phyloP scores from a whole-genome alignment of 306 rosid species.

The Quercus suber region DNA sequence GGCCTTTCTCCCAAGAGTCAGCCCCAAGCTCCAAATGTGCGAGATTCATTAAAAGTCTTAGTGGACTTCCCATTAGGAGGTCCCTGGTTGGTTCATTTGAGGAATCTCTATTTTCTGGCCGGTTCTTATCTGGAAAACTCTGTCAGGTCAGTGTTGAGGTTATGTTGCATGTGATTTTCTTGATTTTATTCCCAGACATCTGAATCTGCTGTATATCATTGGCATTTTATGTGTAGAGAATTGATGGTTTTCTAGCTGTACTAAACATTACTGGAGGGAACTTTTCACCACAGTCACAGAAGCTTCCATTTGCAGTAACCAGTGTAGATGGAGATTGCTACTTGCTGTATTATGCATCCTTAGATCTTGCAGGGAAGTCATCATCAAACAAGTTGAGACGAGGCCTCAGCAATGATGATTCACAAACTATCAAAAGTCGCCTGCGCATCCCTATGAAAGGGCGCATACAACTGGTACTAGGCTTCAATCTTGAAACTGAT shows the following conservation, averaged over 20 bases:
- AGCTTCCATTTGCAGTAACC: conserved; percentile 93
- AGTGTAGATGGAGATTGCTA: conserved; percentile 88
- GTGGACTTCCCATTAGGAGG: conserved; percentile 81
- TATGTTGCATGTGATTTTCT: conserved; percentile 12
- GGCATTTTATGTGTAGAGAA: conserved; percentile 49
- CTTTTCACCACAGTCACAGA: conserved; percentile 89
- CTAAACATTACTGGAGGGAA: conserved; percentile 85
- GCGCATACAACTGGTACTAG: conserved; percentile 81
- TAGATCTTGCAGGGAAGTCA: conserved; percentile 64
- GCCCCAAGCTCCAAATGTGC: conserved; percentile 38
- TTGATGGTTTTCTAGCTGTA: conserved; percentile 91
- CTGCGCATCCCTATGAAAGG: conserved; percentile 93
- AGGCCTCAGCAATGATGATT: conserved; percentile 58
- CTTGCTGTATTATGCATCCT: conserved; percentile 80
- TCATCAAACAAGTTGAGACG: conserved; percentile 53
- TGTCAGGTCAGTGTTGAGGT: conserved; percentile 58
- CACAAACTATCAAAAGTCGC: conserved; percentile 66
- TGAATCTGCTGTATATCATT: conserved; percentile 17
- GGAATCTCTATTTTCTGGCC: conserved; percentile 95
- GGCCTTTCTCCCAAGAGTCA: conserved; percentile 48
- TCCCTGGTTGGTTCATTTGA: conserved; percentile 98
- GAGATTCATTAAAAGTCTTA: conserved; percentile 72
- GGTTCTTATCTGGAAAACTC: conserved; percentile 63
- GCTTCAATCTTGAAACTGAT: conserved; percentile 17
- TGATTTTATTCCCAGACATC: conserved; percentile 8